Evolutionary conservation across 1,284 basidiomycete genomes (phyloP).

Genomic region (Heterobasidion parviporum): DNA sequence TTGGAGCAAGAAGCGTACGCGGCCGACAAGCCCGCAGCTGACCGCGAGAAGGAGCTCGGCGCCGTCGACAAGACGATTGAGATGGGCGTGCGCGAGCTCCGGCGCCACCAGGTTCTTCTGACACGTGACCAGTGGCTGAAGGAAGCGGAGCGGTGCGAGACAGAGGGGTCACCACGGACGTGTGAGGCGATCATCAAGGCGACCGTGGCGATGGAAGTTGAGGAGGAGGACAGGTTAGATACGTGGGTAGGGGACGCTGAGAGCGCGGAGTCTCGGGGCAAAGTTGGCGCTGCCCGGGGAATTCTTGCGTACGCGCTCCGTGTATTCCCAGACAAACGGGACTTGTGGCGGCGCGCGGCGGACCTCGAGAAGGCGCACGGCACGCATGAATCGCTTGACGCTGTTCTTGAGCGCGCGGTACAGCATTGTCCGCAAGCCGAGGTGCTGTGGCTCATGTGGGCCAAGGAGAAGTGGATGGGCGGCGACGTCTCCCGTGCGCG

Average conservation of each 20-base stretch:
- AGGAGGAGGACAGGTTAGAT: conserved; percentile 86
- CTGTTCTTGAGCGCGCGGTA: conserved; percentile 77
- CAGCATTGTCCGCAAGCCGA: conserved; percentile 91
- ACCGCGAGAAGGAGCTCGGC: conserved; percentile 54
- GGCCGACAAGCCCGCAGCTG: conserved; percentile 41
- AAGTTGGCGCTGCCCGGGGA: conserved; percentile 78
- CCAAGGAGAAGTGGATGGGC: conserved; percentile 89
- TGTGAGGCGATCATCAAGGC: conserved; percentile 95
- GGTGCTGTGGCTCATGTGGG: conserved; percentile 94
- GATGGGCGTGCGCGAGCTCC: conserved; percentile 71
- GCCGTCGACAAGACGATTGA: conserved; percentile 86
- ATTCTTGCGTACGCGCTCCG: conserved; percentile 86
- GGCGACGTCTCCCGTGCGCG: conserved; percentile 86
- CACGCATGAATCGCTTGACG: conserved; percentile 74
- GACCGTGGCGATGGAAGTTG: conserved; percentile 89
- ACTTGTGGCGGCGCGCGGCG: conserved; percentile 85
- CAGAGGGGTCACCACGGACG: conserved; percentile 78
- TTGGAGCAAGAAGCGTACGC: conserved; percentile 74
- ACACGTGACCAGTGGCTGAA: conserved; percentile 94
- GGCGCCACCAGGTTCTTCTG: conserved; percentile 81
- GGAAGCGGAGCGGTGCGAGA: conserved; percentile 90
- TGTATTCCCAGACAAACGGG: conserved; percentile 81
- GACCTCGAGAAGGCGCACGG: conserved; percentile 90
- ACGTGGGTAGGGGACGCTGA: conserved; percentile 94
- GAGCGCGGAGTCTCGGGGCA: conserved; percentile 65